Base-by-base conservation (phyloP, 1,139 yeast genomes). In the Magnusiomyces paraingens region DNA sequence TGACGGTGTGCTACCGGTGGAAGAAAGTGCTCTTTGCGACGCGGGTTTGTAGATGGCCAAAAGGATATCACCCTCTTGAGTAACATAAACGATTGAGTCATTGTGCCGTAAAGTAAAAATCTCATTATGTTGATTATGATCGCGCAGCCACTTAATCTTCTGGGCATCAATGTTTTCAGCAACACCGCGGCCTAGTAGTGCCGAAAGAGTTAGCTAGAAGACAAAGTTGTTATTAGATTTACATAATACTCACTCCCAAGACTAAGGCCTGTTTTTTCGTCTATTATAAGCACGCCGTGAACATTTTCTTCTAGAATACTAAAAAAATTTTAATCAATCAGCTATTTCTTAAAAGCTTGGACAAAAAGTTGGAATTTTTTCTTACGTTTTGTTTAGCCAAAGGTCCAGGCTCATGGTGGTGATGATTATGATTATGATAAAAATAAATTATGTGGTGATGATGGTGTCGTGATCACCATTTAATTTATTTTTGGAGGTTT, bases 81-180 rank as follows among this genome's bases (percentile, higher is more conserved):
- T 47, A 2, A 41, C 47, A 29, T 51, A 53, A 3, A 55, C 51
- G 49, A 38, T 6, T 11, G 35, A 26, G 36, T 48, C 49, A 10
- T 38, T 32, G 18, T 26, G 36, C n/a, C 42, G 39, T n/a, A 45
- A 47, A 11, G 49, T 35, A 12, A 52, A 52, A 15, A 50, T 21
- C 18, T 46, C 29, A 10, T 47, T 35, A n/a, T 45, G 20, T n/a
- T 52, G 41, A 39, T 52, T 47, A 29, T 40, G 49, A 12, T 55
- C 57, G 5, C 49, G 35, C 18, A 50, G 42, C 57, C 55, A 52
- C 36, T 55, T 62, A 29, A 64, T 53, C 42, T 58, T 55, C 2
- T 67, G 65, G 3, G 64, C 66, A 51, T 66, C 68, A 2, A 57
- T 59, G 49, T 64, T 60, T 41, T 54, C 42, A n/a, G 68, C 69